These are phyloP conservation scores for Suhomyces atakaporum DNA, from an alignment of 1,139 yeast genomes.

Conservation along the genomic window DNA sequence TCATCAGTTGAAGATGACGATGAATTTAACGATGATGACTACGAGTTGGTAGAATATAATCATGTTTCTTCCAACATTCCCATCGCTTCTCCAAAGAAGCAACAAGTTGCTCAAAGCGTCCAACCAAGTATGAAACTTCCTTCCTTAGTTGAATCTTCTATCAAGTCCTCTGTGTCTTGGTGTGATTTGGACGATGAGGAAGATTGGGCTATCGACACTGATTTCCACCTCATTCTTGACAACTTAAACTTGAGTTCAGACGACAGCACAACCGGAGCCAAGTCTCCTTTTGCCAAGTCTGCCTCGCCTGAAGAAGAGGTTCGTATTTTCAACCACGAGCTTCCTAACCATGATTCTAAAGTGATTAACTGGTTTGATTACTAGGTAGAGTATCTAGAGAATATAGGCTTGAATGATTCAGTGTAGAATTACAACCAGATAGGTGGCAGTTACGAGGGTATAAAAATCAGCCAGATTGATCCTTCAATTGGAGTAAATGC, in stretches of 20 bases:
- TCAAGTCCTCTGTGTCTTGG: constrained; percentile 36
- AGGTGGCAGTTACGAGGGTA: background rate
- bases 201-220: constrained; percentile 17
- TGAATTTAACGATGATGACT: constrained; percentile 13
- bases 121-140: constrained; percentile 22
- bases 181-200: constrained; percentile 37
- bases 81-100: constrained; percentile 11
- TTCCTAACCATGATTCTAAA: constrained; percentile 11
- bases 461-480: no score
- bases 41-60: constrained; percentile 15
- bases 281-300: constrained; percentile 10
- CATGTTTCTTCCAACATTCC: constrained; percentile 14
- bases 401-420: background rate
- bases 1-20: constrained; percentile 13
- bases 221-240: constrained; percentile 9
- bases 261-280: constrained; percentile 1
- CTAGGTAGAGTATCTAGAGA: constrained; percentile 3
- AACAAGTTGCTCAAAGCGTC: constrained; percentile 1
- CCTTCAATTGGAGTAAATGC: no score
- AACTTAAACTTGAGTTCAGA: constrained; percentile 7
- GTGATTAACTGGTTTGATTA: constrained; percentile 19
- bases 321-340: constrained; percentile 12
- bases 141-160: constrained; percentile 35
- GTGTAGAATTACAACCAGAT: background rate
- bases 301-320: constrained; percentile 7